Percentiles rank a stretch among this genome's conserved stretches.
These are phyloP conservation scores for Omphalea diandra DNA, from an alignment of 441 rosid genomes.

Conservation along the genomic window DNA sequence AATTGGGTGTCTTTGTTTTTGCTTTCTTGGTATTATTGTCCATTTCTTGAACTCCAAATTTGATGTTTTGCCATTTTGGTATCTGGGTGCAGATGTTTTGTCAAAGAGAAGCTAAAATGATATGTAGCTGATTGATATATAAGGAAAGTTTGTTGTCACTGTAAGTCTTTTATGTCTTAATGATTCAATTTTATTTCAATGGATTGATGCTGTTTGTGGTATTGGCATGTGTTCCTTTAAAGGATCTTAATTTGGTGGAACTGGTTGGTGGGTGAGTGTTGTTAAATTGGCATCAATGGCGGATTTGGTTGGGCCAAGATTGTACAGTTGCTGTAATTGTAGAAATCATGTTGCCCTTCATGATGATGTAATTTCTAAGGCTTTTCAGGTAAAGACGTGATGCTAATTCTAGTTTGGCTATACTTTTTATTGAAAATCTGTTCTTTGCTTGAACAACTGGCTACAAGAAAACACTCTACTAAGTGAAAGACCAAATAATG, in stretches of 20 bases:
- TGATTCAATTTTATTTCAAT: slow-evolving; percentile 9
- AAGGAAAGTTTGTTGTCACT: slow-evolving; percentile 21
- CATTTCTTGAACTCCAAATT: background rate
- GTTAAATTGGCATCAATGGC: slow-evolving; percentile 35
- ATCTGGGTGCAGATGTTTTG: slow-evolving; percentile 23
- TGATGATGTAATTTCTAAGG: slow-evolving; percentile 66
- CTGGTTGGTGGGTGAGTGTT: slow-evolving; percentile 16
- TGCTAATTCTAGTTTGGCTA: slow-evolving; percentile 15
- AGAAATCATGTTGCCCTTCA: slow-evolving; percentile 66
- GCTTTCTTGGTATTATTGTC: background rate
- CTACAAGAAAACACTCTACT: background rate
- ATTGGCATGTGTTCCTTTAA: slow-evolving; percentile 12
- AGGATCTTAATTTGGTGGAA: slow-evolving; percentile 20
- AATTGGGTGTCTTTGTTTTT: slow-evolving; percentile 16
- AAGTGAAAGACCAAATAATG: background rate
- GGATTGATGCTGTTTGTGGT: slow-evolving; percentile 11
- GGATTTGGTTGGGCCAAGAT: slow-evolving; percentile 52
- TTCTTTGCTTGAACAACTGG: background rate
- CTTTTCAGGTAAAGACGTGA: slow-evolving; percentile 53
- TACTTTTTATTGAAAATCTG: background rate
- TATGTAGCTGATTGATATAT: slow-evolving; percentile 14
- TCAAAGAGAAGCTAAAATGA: slow-evolving; percentile 12
- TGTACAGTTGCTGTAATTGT: slow-evolving; percentile 76
- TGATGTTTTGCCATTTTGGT: slow-evolving; percentile 18
- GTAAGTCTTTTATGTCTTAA: background rate